Evolutionary conservation across 2,329 filamentous ascomycete species (phyloP), one percentile per base, ranked within the genome.

Genomic region (Aspergillus piperis): DNA sequence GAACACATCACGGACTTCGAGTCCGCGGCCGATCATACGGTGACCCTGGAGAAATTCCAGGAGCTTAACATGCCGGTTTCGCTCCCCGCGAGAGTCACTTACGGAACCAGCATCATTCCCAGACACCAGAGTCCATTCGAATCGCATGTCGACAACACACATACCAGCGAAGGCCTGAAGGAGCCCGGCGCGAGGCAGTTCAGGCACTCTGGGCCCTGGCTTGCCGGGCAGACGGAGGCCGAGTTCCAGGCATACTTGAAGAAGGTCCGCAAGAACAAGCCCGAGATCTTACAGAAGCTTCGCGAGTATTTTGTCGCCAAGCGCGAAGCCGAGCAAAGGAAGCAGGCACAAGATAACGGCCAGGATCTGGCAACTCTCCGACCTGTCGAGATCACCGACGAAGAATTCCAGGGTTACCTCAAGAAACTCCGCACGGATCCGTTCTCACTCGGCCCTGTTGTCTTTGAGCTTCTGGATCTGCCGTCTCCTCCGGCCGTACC

Each of bases 1-100:
- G 92, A 97, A 77, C 90, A 92, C 74, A 84, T 97, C 67, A 96
- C 93, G 71, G 92, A 97, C 71, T 98, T 92, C 77, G 83, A 87
- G 64, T 92, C 90, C 39, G 90, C 92, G 0, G 85, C 88, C 59
- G 91, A 96, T 75, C 91, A 96, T 77, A 85, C 88, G 54, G 80
- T 92, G 67, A 92, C 91, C 7, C 81, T 96, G 58, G 82, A 87
- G 72, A 98, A 97, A 81, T 97, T 90, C 80, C 89, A 92, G 73
- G 91, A 96, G 75, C 82, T 97, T 73, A 84, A 86, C 60, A 78
- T 96, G 57, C 87, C 91, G 5, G 79, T 96, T 61, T 84, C 88
- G 17, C 80, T 86, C 25, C 74, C 74, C 25, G 66, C 70, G 13
- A 74, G 71, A 59, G 65, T 71, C 59, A 71, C 71, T 52, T 75